Evolutionary conservation across 257 asterid species (phyloP).

Genomic region (Osmanthus fragrans): DNA sequence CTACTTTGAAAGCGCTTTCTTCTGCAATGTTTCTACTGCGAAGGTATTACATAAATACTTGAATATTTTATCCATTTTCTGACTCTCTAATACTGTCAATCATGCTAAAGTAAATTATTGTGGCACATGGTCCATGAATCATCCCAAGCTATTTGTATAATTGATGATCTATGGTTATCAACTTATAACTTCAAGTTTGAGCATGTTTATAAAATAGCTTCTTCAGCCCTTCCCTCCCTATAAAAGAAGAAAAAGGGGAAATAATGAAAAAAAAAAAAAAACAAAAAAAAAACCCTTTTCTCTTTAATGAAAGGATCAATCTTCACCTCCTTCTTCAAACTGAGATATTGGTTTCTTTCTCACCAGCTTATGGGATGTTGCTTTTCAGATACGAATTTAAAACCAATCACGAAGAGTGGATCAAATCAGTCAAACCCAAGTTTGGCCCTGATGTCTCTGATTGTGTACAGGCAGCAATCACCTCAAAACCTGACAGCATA

Average conservation of each 20-base stretch:
- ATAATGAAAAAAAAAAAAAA: not conserved
- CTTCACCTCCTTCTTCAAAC: not conserved
- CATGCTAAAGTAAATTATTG: not conserved
- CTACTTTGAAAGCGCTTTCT: slow-evolving; percentile 66
- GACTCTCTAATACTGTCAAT: not conserved
- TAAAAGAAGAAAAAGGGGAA: not conserved
- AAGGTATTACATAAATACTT: slow-evolving; percentile 50
- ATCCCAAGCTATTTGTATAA: slow-evolving; percentile 10
- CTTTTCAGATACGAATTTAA: slow-evolving; percentile 80
- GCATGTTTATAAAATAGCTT: slow-evolving; percentile 12
- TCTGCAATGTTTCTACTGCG: slow-evolving; percentile 72
- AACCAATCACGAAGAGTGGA: slow-evolving; percentile 87
- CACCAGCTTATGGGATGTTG: slow-evolving; percentile 11
- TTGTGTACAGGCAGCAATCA: slow-evolving; percentile 59
- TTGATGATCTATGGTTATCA: slow-evolving; percentile 8
- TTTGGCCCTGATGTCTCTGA: slow-evolving; percentile 54
- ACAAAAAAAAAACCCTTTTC: not conserved
- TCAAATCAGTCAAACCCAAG: slow-evolving; percentile 68
- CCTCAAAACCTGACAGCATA: slow-evolving; percentile 56
- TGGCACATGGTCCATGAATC: not conserved
- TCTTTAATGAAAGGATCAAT: slow-evolving; percentile 8
- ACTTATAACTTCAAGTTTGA: slow-evolving; percentile 1
- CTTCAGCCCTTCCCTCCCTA: not conserved
- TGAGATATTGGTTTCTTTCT: slow-evolving; percentile 19
- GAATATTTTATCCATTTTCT: not conserved